phyloP scores from a whole-genome alignment of 306 rosid genomes.

The Citrullus colocynthis region DNA sequence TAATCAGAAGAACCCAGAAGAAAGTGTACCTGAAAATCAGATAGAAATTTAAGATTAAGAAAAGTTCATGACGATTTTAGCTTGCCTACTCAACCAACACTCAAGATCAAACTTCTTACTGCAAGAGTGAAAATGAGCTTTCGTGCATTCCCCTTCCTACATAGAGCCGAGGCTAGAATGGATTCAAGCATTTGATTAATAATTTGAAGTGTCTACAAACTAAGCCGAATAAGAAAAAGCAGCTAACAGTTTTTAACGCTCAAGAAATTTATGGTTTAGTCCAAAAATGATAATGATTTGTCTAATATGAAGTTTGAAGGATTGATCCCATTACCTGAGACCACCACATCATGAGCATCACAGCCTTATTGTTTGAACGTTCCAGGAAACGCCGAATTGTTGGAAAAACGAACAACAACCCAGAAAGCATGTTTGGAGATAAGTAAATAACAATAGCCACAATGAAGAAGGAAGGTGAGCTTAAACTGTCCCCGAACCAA shows the following conservation, averaged over 20 bases:
- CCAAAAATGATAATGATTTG: background rate
- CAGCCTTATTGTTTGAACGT: constrained; percentile 39
- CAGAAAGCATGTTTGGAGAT: constrained; percentile 79
- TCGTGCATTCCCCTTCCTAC: constrained; percentile 99
- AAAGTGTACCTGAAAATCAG: constrained; percentile 61
- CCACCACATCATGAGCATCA: constrained; percentile 92
- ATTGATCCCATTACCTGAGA: constrained; percentile 58
- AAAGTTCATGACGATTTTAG: constrained; percentile 13
- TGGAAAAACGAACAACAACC: constrained; percentile 67
- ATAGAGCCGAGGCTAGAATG: constrained; percentile 76
- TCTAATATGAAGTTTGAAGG: background rate
- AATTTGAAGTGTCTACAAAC: constrained; percentile 1
- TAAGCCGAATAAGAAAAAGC: background rate
- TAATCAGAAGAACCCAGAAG: constrained; percentile 73
- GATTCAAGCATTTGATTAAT: background rate
- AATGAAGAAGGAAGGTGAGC: constrained; percentile 86
- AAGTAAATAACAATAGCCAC: constrained; percentile 70
- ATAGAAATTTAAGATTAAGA: constrained; percentile 20
- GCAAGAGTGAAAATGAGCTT: constrained; percentile 55
- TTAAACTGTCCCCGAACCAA: constrained; percentile 82
- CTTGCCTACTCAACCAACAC: constrained; percentile 12
- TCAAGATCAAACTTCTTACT: constrained; percentile 37
- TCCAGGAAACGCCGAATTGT: constrained; percentile 66
- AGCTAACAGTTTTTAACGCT: background rate
- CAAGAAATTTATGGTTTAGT: background rate